Percentiles rank a stretch among this genome's conserved stretches.
Evolutionary conservation across 768 basidiomycete genomes (phyloP).

Genomic region (Boletus fagicola): DNA sequence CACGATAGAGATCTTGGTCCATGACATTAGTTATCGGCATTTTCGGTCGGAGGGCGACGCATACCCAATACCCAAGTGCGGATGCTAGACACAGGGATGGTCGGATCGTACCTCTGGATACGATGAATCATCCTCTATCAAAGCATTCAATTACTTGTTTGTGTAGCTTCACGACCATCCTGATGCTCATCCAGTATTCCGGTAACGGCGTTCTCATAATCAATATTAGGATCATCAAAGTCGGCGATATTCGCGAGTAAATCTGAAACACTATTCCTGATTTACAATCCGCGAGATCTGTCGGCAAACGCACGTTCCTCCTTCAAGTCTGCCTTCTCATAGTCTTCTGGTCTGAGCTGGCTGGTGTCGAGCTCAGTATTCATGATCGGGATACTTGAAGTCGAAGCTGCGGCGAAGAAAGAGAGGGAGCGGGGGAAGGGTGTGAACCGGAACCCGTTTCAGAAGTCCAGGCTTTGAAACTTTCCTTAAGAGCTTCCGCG

Average conservation of each 20-base stretch:
- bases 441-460: background rate
- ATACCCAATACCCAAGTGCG: slow-evolving; percentile 59
- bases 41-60: background rate
- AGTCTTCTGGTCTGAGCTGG: slow-evolving; percentile 5
- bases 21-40: background rate
- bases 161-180: background rate
- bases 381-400: slow-evolving; percentile 12
- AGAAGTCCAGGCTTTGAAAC: background rate
- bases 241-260: slow-evolving; percentile 9
- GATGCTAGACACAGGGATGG: slow-evolving; percentile 58
- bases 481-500: background rate
- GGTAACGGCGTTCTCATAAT: slow-evolving; percentile 15
- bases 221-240: slow-evolving; percentile 41
- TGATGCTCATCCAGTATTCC: slow-evolving; percentile 23
- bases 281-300: too few species aligned
- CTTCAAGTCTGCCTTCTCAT: slow-evolving; percentile 15
- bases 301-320: slow-evolving; percentile 2
- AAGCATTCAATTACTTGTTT: slow-evolving; percentile 13
- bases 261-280: background rate
- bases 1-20: slow-evolving; percentile 43
- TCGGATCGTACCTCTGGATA: slow-evolving; percentile 75
- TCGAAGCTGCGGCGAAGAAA: background rate
- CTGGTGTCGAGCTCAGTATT: background rate
- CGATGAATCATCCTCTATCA: slow-evolving; percentile 69
- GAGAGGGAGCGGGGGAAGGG: background rate